Evolutionary conservation across 176 grass and related monocot genomes (phyloP).

Genomic region (Guadua angustifolia): DNA sequence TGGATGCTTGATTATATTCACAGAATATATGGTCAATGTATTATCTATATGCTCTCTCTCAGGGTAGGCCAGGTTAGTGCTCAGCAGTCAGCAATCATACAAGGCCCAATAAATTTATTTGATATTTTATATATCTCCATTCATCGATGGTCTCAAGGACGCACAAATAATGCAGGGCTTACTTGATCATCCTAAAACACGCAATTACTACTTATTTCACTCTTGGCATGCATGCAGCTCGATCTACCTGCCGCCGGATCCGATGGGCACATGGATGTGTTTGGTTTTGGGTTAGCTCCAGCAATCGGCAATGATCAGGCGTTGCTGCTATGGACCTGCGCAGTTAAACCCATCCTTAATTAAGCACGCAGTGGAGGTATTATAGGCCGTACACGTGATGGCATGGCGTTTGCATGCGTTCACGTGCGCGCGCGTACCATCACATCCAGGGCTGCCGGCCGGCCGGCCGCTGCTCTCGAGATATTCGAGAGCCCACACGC

Average conservation of each 20-base stretch:
- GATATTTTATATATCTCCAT: neutral
- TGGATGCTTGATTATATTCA: constrained; percentile 39
- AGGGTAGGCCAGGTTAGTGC: neutral
- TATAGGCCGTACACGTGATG: constrained; percentile 14
- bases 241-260: neutral
- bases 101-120: neutral
- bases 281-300: neutral
- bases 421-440: constrained; percentile 53
- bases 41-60: neutral
- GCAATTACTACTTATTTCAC: constrained; percentile 43
- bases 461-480: constrained; percentile 49
- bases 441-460: constrained; percentile 29
- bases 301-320: neutral
- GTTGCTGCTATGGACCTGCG: neutral
- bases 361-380: neutral
- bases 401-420: constrained; percentile 28
- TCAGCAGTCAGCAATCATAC: neutral
- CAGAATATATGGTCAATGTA: constrained; percentile 32
- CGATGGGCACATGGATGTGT: neutral
- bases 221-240: neutral
- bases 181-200: constrained; percentile 2
- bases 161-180: neutral
- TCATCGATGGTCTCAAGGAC: constrained; percentile 11
- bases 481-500: constrained; percentile 37
- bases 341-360: too few relatives aligned